Evolutionary conservation across 164 flowering plant species (phyloP).

Genomic region (Berberis thunbergii): DNA sequence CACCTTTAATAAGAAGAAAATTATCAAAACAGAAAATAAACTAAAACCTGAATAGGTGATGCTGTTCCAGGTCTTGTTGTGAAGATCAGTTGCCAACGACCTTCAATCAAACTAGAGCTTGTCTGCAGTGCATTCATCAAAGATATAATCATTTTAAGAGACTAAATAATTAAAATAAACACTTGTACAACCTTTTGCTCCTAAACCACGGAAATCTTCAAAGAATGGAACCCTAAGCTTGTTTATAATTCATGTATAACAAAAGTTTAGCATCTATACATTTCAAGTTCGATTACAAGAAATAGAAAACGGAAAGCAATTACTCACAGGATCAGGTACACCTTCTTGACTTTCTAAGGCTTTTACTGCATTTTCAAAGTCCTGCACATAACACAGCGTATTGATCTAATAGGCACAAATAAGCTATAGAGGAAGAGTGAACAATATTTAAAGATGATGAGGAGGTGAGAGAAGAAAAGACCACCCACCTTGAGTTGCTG

Average conservation of each 20-base stretch:
- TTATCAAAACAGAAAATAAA: background rate
- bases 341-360: slow-evolving; percentile 60
- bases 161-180: too few relatives aligned
- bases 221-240: too few relatives aligned
- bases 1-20: background rate
- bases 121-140: slow-evolving; percentile 40
- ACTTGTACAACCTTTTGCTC: too few relatives aligned
- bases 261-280: too few relatives aligned
- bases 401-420: background rate
- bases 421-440: background rate
- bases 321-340: slow-evolving; percentile 62
- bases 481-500: slow-evolving; percentile 53
- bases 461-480: background rate
- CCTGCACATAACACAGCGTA: slow-evolving; percentile 24
- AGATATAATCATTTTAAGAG: background rate
- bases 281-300: background rate
- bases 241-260: too few relatives aligned
- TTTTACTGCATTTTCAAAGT: slow-evolving; percentile 66
- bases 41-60: slow-evolving; percentile 78
- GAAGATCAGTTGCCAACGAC: slow-evolving; percentile 84
- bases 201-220: too few relatives aligned
- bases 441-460: background rate
- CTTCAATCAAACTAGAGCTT: slow-evolving; percentile 74
- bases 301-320: background rate
- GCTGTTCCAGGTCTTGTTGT: slow-evolving; percentile 97